phyloP scores from a whole-genome alignment of 129 eudicot genomes.

The Cynara cardunculus region DNA sequence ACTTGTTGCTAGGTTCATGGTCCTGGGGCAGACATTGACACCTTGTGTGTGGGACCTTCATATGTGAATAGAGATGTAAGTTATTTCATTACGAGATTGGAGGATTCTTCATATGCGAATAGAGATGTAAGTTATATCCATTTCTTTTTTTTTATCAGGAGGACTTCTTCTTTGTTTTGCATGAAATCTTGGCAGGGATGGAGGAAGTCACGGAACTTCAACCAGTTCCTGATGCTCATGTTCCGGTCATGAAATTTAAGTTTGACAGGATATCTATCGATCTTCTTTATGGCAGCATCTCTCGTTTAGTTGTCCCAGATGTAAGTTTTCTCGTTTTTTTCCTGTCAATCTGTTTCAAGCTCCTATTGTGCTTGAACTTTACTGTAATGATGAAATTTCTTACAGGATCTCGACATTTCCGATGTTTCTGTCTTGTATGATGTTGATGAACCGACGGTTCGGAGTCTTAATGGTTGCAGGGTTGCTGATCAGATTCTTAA shows the following conservation, averaged over 20 bases:
- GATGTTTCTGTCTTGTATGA: conserved; percentile 61
- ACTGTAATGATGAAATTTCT: neutral
- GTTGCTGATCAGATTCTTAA: conserved; percentile 97
- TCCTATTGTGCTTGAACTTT: neutral
- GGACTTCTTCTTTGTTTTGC: conserved; percentile 74
- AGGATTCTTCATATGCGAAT: neutral
- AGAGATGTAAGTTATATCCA: neutral
- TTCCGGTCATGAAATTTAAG: conserved; percentile 94
- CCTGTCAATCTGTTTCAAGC: neutral
- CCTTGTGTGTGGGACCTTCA: conserved; percentile 84
- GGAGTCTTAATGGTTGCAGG: conserved; percentile 93
- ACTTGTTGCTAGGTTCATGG: conserved; percentile 71
- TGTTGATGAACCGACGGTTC: conserved; percentile 88
- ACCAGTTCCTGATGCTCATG: conserved; percentile 95
- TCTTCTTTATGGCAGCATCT: conserved; percentile 89
- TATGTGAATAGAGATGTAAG: conserved; percentile 89
- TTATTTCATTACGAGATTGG: neutral
- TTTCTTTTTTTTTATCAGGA: conserved; percentile 33
- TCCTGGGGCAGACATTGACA: conserved; percentile 95
- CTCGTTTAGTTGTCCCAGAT: conserved; percentile 86
- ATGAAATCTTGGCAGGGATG: conserved; percentile 56
- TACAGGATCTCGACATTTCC: conserved; percentile 92
- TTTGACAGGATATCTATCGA: conserved; percentile 85
- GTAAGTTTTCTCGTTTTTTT: conserved; percentile 45
- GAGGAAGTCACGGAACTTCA: conserved; percentile 90